Conservation (phyloP, 345 rosid genomes). For the Laguncularia racemosa region DNA sequence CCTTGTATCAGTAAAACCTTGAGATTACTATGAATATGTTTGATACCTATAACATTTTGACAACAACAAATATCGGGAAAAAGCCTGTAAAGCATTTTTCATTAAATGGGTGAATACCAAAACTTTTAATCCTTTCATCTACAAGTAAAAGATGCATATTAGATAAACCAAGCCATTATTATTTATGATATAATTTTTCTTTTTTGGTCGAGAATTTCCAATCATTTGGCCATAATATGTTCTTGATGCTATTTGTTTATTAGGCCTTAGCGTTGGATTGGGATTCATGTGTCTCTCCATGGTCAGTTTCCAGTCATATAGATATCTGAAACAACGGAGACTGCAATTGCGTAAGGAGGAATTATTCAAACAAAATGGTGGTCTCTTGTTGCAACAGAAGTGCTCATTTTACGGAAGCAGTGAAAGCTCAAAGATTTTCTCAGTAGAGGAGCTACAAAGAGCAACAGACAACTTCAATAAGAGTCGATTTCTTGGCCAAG, state of each 20-base stretch:
- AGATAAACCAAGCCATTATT: too few relatives aligned
- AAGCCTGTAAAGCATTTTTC: too few relatives aligned
- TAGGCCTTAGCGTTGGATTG: slow-evolving; percentile 13
- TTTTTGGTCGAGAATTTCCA: too few relatives aligned
- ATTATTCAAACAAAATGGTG: slow-evolving; percentile 17
- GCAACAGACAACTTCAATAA: slow-evolving; percentile 22
- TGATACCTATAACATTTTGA: too few relatives aligned
- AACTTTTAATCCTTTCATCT: too few relatives aligned
- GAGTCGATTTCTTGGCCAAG: slow-evolving; percentile 18
- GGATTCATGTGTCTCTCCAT: slow-evolving; percentile 9
- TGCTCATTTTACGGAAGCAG: slow-evolving; percentile 7
- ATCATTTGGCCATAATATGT: background rate
- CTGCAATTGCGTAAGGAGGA: slow-evolving; percentile 6
- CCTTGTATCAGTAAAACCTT: too few relatives aligned
- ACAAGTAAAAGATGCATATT: too few relatives aligned
- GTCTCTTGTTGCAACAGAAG: slow-evolving; percentile 14
- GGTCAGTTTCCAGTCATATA: slow-evolving; percentile 7
- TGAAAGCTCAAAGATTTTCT: slow-evolving; percentile 13
- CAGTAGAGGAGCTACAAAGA: slow-evolving; percentile 10
- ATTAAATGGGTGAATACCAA: too few relatives aligned
- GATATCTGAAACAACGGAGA: slow-evolving; percentile 5
- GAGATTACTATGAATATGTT: too few relatives aligned
- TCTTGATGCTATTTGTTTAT: background rate
- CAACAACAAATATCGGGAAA: too few relatives aligned
- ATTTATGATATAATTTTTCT: too few relatives aligned